phyloP scores from a whole-genome alignment of 345 rosid genomes.

The Boechera stricta region DNA sequence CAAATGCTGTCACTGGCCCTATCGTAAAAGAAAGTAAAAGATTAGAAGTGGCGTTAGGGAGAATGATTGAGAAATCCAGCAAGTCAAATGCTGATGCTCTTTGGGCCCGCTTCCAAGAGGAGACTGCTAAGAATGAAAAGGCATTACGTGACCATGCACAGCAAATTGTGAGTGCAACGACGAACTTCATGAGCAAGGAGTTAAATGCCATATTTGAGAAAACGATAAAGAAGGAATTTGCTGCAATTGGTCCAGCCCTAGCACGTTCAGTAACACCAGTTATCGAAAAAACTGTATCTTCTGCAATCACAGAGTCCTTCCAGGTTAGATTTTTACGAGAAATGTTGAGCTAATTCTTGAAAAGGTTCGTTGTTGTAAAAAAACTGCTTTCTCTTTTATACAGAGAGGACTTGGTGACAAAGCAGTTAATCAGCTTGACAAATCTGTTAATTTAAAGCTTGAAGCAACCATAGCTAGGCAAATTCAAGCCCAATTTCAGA shows the following conservation, averaged over 20 bases:
- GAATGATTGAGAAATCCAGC: constrained; percentile 68
- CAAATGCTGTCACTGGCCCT: constrained; percentile 59
- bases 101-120: constrained; percentile 87
- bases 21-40: constrained; percentile 77
- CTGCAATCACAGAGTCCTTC: constrained; percentile 76
- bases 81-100: constrained; percentile 80
- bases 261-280: constrained; percentile 64
- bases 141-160: constrained; percentile 59
- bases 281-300: constrained; percentile 68
- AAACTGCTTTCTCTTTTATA: constrained; percentile 37
- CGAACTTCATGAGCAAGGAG: constrained; percentile 69
- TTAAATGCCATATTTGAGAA: constrained; percentile 63
- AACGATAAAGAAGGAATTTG: constrained; percentile 70
- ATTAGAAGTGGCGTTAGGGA: constrained; percentile 74
- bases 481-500: constrained; percentile 89
- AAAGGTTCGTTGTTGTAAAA: constrained; percentile 7
- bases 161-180: constrained; percentile 60
- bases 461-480: constrained; percentile 84
- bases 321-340: constrained; percentile 61
- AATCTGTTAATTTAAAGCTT: constrained; percentile 77
- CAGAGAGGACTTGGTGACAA: constrained; percentile 94
- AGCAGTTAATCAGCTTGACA: constrained; percentile 86
- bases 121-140: constrained; percentile 69
- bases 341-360: constrained; percentile 18
- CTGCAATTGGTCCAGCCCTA: constrained; percentile 57